phyloP scores from a whole-genome alignment of 805 yeast genomes.

The Citeromyces nyonsensis region DNA sequence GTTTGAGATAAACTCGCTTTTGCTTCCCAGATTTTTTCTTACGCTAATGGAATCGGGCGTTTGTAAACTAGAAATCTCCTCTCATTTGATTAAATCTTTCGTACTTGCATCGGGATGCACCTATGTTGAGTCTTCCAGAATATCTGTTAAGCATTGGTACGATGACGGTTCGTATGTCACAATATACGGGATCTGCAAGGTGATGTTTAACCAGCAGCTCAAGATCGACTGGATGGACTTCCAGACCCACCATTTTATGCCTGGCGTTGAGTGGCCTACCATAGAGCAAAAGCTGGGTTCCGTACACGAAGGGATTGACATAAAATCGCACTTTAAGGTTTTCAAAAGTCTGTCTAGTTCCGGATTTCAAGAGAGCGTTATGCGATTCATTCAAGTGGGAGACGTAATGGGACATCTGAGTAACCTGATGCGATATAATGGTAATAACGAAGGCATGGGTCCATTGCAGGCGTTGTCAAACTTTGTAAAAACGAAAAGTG shows the following conservation, averaged over 20 bases:
- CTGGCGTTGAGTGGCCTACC: conserved; percentile 3
- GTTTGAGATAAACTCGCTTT: conserved; percentile 47
- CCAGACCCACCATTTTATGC: conserved; percentile 7
- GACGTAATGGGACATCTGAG: conserved; percentile 65
- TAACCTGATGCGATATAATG: conserved; percentile 29
- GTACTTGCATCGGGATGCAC: conserved; percentile 37
- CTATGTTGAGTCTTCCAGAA: conserved; percentile 34
- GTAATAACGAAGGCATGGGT: no score
- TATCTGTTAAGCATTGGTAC: conserved; percentile 33
- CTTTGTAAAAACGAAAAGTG: no score
- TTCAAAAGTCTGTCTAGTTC: conserved; percentile 31
- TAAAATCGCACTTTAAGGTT: conserved; percentile 19
- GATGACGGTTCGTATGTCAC: conserved; percentile 58
- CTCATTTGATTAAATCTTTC: conserved; percentile 32
- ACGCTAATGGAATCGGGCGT: conserved; percentile 37
- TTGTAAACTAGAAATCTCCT: conserved; percentile 31
- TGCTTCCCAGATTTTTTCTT: conserved; percentile 49
- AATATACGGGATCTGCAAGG: conserved; percentile 43
- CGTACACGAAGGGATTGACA: not conserved
- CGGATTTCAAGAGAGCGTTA: conserved; percentile 51
- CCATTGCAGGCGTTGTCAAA: no score
- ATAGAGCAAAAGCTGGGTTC: not conserved
- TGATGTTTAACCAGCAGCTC: conserved; percentile 44
- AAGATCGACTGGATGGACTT: conserved; percentile 64
- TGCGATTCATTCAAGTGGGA: conserved; percentile 60